phyloP scores from a whole-genome alignment of 2,329 filamentous ascomycete genomes.

The Fusarium piperis region DNA sequence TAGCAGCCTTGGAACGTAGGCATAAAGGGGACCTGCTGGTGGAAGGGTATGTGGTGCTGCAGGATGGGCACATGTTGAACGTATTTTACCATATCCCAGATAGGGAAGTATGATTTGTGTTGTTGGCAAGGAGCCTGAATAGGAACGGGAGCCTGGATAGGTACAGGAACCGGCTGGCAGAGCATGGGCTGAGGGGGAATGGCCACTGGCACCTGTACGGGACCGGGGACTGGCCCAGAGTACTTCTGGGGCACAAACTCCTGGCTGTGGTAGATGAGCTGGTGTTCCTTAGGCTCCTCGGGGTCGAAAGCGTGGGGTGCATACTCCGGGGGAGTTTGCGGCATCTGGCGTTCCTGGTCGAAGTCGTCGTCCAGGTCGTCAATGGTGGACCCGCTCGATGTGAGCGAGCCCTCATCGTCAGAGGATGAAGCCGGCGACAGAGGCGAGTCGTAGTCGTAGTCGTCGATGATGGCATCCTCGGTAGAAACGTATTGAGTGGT shows the following conservation, averaged over 20 bases:
- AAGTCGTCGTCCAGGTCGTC: slow-evolving; percentile 62
- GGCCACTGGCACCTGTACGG: slow-evolving; percentile 39
- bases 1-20: slow-evolving; percentile 64
- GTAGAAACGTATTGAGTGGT: slow-evolving; percentile 57
- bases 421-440: slow-evolving; percentile 64
- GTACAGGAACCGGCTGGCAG: slow-evolving; percentile 45
- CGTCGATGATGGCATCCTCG: slow-evolving; percentile 57
- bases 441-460: slow-evolving; percentile 57
- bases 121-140: slow-evolving; percentile 52
- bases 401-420: slow-evolving; percentile 65
- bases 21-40: slow-evolving; percentile 63
- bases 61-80: slow-evolving; percentile 59
- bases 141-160: slow-evolving; percentile 49
- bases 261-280: slow-evolving; percentile 53
- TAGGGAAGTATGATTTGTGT: slow-evolving; percentile 60
- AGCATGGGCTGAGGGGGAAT: slow-evolving; percentile 41
- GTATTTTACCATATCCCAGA: slow-evolving; percentile 65
- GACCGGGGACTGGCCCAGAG: slow-evolving; percentile 51
- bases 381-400: slow-evolving; percentile 63
- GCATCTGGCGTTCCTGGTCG: slow-evolving; percentile 54
- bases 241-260: slow-evolving; percentile 60
- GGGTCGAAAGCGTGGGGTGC: slow-evolving; percentile 56
- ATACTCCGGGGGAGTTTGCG: slow-evolving; percentile 53
- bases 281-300: slow-evolving; percentile 55
- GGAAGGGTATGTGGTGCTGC: slow-evolving; percentile 61